These are phyloP conservation scores for Hyaloscypha hepaticicola DNA, from an alignment of 495 filamentous ascomycete species.

Conservation along the genomic window DNA sequence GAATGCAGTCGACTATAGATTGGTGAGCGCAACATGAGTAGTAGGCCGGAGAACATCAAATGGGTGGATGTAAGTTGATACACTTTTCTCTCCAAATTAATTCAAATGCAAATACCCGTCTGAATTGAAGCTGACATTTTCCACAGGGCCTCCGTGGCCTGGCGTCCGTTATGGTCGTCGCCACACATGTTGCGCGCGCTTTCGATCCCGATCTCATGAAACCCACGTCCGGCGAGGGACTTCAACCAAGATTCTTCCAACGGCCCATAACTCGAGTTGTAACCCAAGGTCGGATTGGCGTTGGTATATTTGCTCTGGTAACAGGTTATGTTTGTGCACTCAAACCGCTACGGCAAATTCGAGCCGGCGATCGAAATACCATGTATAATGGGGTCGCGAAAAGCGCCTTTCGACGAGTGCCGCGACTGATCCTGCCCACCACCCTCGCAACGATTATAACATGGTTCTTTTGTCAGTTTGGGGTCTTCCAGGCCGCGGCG, in stretches of 20 bases:
- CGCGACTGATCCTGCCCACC: constrained; percentile 60
- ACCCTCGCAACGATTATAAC: constrained; percentile 57
- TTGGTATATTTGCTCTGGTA: constrained; percentile 65
- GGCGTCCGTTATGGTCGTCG: constrained; percentile 61
- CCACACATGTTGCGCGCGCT: constrained; percentile 61
- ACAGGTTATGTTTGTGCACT: constrained; percentile 68
- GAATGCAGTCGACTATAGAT: not conserved
- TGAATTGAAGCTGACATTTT: constrained; percentile 6
- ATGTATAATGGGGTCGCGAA: constrained; percentile 57
- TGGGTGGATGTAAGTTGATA: constrained; percentile 62
- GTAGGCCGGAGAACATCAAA: constrained; percentile 58
- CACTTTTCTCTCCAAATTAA: not conserved
- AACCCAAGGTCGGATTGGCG: constrained; percentile 62
- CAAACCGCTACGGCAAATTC: constrained; percentile 60
- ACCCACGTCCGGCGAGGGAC: constrained; percentile 48
- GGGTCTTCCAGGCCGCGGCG: constrained; percentile 57
- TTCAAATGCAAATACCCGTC: not conserved
- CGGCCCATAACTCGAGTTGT: constrained; percentile 60
- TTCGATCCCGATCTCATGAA: constrained; percentile 59
- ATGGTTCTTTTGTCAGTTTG: constrained; percentile 56
- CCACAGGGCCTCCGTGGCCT: constrained; percentile 58
- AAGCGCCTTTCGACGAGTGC: constrained; percentile 63
- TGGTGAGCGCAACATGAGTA: constrained; percentile 36
- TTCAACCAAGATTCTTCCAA: constrained; percentile 53
- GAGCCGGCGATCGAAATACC: constrained; percentile 51